Evolutionary conservation across 176 grass and related monocot genomes (phyloP).

Genomic region (Saccharum spontaneum): DNA sequence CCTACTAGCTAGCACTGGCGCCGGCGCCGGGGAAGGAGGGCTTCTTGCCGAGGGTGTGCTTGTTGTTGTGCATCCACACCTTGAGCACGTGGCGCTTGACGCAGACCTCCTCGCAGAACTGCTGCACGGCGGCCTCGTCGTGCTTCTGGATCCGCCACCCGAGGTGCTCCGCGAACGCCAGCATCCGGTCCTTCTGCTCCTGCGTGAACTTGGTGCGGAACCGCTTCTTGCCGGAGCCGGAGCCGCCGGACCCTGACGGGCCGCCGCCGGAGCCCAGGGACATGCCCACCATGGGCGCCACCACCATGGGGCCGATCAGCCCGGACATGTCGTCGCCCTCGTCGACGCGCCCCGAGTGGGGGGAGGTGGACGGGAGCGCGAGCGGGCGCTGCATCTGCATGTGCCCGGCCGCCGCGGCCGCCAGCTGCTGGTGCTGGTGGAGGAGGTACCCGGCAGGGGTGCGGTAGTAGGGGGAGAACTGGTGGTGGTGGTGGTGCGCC

Average conservation of each 20-base stretch:
- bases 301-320: conserved; percentile 49
- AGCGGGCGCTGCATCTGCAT: conserved; percentile 46
- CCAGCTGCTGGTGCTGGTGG: conserved; percentile 64
- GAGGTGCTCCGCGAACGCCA: conserved; percentile 75
- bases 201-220: conserved; percentile 87
- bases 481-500: conserved; percentile 53
- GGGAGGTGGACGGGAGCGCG: conserved; percentile 71
- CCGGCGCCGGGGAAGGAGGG: neutral
- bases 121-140: conserved; percentile 88
- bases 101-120: conserved; percentile 83
- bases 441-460: conserved; percentile 70
- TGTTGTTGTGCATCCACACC: conserved; percentile 99
- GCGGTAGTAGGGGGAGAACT: conserved; percentile 83
- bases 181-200: conserved; percentile 98
- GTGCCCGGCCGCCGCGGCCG: conserved; percentile 32
- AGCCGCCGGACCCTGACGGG: conserved; percentile 41
- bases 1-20: conserved; percentile 21
- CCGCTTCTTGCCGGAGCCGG: conserved; percentile 71
- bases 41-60: conserved; percentile 87
- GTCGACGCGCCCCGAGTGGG: conserved; percentile 47
- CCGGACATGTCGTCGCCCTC: conserved; percentile 63
- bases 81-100: conserved; percentile 88
- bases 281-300: conserved; percentile 48
- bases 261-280: conserved; percentile 38
- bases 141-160: conserved; percentile 98